phyloP scores from a whole-genome alignment of 257 asterid genomes.

The Ballota nigra region DNA sequence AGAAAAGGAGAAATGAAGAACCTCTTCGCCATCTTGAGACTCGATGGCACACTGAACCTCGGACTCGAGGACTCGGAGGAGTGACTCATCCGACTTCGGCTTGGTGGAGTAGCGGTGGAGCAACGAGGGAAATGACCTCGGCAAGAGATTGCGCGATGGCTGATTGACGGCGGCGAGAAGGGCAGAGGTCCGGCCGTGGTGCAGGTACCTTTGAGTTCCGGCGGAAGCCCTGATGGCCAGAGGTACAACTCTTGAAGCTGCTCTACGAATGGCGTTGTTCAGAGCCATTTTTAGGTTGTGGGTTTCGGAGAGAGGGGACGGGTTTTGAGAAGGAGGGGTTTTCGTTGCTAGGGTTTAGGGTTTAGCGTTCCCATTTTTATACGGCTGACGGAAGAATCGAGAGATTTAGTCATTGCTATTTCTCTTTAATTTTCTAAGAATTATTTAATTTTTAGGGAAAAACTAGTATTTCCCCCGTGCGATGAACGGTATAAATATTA shows the following conservation, averaged over 20 bases:
- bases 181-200: conserved; percentile 39
- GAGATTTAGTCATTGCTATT: neutral
- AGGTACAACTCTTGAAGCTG: conserved; percentile 57
- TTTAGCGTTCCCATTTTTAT: neutral
- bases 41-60: conserved; percentile 61
- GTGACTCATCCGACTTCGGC: conserved; percentile 51
- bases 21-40: conserved; percentile 36
- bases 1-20: neutral
- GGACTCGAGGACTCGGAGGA: conserved; percentile 45
- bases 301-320: neutral
- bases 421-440: neutral
- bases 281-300: conserved; percentile 40
- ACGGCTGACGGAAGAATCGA: neutral
- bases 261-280: conserved; percentile 40
- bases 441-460: neutral
- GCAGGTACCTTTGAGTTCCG: conserved; percentile 40
- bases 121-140: conserved; percentile 44
- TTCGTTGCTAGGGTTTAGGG: conserved; percentile 25
- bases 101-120: conserved; percentile 37
- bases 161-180: conserved; percentile 36
- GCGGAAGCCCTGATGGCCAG: conserved; percentile 38
- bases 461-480: too few species aligned
- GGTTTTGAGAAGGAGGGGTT: conserved; percentile 24
- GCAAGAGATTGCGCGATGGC: conserved; percentile 26
- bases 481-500: too few species aligned